These are phyloP conservation scores for Claviceps africana DNA, from an alignment of 2,329 filamentous ascomycete species.

Conservation along the genomic window DNA sequence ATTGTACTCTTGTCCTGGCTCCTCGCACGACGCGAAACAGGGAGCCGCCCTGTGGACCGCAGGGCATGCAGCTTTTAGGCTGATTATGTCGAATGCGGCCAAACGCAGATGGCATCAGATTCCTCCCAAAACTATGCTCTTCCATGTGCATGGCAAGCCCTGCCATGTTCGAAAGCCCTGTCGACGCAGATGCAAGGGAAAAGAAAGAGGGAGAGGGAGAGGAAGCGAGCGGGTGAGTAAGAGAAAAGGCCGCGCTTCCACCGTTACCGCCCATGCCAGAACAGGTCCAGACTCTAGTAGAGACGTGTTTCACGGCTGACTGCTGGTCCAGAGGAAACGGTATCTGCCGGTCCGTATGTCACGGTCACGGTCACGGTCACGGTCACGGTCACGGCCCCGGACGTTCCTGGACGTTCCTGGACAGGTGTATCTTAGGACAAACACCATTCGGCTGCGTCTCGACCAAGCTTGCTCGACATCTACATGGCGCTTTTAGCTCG, in stretches of 20 bases:
- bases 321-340: not conserved
- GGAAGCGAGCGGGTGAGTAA: too few relatives aligned
- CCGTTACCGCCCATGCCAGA: not conserved
- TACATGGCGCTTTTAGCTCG: constrained; percentile 1
- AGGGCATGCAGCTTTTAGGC: not conserved
- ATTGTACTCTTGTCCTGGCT: not conserved
- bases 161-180: not conserved
- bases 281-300: not conserved
- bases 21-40: not conserved
- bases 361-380: not conserved
- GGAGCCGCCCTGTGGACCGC: not conserved
- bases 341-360: not conserved
- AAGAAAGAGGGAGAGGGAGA: too few relatives aligned
- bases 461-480: not conserved
- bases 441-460: not conserved
- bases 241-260: not conserved
- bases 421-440: not conserved
- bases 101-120: not conserved
- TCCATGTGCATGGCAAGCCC: not conserved
- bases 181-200: too few relatives aligned
- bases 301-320: not conserved
- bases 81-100: not conserved
- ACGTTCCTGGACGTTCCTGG: not conserved
- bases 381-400: too few relatives aligned
- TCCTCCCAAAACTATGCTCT: not conserved